Percentiles rank a stretch among this genome's conserved stretches.
phyloP scores from a whole-genome alignment of 257 asterid genomes.

The Coffea canephora region DNA sequence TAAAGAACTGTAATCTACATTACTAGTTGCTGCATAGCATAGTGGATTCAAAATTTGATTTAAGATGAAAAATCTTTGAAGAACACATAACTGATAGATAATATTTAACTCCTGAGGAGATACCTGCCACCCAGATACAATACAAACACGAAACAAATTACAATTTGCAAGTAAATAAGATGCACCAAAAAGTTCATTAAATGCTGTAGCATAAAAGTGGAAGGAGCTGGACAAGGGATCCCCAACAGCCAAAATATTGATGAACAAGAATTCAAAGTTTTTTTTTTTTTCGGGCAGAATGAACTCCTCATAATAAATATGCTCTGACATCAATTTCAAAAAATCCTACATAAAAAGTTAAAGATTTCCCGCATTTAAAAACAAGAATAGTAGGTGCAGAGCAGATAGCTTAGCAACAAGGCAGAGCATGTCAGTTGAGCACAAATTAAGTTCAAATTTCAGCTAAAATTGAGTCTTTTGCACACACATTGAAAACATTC shows the following conservation, averaged over 20 bases:
- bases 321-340: background rate
- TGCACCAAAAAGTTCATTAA: background rate
- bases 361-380: too few species aligned
- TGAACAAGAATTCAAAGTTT: background rate
- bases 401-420: background rate
- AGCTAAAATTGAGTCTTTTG: background rate
- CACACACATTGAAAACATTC: background rate
- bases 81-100: background rate
- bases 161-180: background rate
- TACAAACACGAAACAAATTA: background rate
- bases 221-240: background rate
- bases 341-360: background rate
- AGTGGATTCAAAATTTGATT: background rate
- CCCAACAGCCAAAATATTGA: background rate
- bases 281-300: too few species aligned
- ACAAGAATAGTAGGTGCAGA: too few species aligned
- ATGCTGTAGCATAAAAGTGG: background rate
- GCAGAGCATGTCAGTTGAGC: too few species aligned
- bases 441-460: background rate
- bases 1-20: conserved; percentile 36
- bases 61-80: background rate
- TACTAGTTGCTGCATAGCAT: conserved; percentile 44
- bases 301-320: background rate
- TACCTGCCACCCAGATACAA: background rate
- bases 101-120: background rate